phyloP scores from a whole-genome alignment of 306 rosid species.

The Dicorynia guianensis region DNA sequence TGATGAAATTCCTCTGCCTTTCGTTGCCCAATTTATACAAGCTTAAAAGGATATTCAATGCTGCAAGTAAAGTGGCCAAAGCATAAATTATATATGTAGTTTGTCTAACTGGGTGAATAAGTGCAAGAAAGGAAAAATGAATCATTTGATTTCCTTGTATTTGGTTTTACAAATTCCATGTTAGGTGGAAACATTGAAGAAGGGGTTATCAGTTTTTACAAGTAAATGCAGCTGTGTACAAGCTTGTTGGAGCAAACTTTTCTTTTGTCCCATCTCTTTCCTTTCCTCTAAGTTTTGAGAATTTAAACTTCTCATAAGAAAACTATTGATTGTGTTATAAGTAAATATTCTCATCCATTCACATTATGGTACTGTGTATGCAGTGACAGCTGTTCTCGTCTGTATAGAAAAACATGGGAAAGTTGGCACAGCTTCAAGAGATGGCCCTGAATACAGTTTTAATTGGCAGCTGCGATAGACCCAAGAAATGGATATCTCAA shows the following conservation, averaged over 20 bases:
- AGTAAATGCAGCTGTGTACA: slow-evolving; percentile 26
- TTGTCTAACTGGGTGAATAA: slow-evolving; percentile 26
- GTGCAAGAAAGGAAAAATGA: slow-evolving; percentile 48
- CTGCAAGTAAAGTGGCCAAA: slow-evolving; percentile 28
- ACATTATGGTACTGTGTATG: neutral
- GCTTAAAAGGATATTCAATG: slow-evolving; percentile 22
- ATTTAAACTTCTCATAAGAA: slow-evolving; percentile 18
- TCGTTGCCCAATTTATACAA: slow-evolving; percentile 42
- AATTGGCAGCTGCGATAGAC: slow-evolving; percentile 10
- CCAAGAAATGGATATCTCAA: slow-evolving; percentile 48
- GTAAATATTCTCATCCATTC: slow-evolving; percentile 3
- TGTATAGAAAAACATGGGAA: slow-evolving; percentile 45
- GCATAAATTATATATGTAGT: neutral
- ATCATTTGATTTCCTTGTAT: neutral
- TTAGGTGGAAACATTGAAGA: slow-evolving; percentile 48
- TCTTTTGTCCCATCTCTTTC: neutral
- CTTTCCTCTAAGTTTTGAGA: slow-evolving; percentile 3
- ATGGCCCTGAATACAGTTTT: slow-evolving; percentile 9
- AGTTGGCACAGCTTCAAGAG: neutral
- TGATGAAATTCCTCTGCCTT: neutral
- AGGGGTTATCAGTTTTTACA: slow-evolving; percentile 39
- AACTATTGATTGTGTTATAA: slow-evolving; percentile 37
- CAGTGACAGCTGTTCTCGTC: slow-evolving; percentile 15
- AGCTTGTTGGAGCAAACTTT: slow-evolving; percentile 33
- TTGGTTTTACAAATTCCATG: slow-evolving; percentile 20